phyloP scores from a whole-genome alignment of 345 rosid species.

The Populus pruinosa region DNA sequence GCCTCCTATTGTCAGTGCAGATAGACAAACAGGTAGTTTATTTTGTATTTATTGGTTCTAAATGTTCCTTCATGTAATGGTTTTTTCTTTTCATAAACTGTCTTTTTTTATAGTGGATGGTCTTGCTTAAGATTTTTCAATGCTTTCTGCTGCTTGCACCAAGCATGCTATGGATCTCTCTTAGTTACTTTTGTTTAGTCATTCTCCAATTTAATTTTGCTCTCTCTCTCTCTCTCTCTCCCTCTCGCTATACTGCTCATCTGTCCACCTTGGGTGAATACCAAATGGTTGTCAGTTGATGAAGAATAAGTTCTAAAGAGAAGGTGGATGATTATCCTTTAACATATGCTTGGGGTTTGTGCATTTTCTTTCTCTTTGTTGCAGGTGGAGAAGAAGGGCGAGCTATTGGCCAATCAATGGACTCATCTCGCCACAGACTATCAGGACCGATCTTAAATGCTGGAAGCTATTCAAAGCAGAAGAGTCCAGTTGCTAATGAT shows the following conservation, averaged over 20 bases:
- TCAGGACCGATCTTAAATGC: slow-evolving; percentile 61
- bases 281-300: neutral
- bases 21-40: slow-evolving; percentile 52
- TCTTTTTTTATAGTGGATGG: neutral
- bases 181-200: neutral
- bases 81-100: neutral
- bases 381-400: slow-evolving; percentile 51
- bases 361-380: neutral
- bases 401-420: slow-evolving; percentile 49
- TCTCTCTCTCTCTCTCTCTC: neutral
- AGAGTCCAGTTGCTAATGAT: slow-evolving; percentile 53
- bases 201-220: neutral
- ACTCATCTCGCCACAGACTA: slow-evolving; percentile 62
- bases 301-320: neutral
- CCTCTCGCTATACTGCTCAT: neutral
- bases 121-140: neutral
- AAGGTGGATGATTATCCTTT: neutral
- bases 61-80: neutral
- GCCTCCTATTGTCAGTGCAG: slow-evolving; percentile 54
- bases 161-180: neutral
- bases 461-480: slow-evolving; percentile 62
- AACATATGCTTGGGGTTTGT: neutral
- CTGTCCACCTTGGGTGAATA: neutral
- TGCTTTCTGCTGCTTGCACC: neutral
- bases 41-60: neutral